Percentiles rank a stretch among this genome's conserved stretches.
Evolutionary conservation across 495 filamentous ascomycete species (phyloP).

Genomic region (Tuber indicum): DNA sequence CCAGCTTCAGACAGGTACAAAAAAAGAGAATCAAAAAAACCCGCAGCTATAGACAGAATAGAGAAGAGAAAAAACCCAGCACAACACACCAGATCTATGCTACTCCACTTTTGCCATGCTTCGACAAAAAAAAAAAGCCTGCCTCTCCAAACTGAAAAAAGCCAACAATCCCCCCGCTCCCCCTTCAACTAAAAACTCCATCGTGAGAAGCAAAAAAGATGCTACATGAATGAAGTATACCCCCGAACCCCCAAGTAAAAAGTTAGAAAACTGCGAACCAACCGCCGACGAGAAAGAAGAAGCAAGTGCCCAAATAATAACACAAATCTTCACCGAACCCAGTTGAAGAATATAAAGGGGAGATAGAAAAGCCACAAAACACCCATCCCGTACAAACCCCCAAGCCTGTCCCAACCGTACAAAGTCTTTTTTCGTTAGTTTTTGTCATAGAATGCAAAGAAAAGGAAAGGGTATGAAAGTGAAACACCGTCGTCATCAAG

Average conservation of each 20-base stretch:
- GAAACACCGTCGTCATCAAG: not conserved
- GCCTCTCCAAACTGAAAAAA: not conserved
- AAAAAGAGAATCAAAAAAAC: constrained; percentile 4
- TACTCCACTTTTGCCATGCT: not conserved
- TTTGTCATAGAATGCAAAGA: constrained; percentile 3
- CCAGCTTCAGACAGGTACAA: not conserved
- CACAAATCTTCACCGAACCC: not conserved
- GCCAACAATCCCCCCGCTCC: not conserved
- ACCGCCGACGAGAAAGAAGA: not conserved
- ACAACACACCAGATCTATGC: constrained; percentile 3
- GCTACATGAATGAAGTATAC: constrained; percentile 4
- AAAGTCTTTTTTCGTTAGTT: constrained; percentile 5
- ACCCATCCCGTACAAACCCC: not conserved
- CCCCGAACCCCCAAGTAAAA: not conserved
- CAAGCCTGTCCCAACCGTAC: constrained; percentile 1
- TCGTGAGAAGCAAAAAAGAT: constrained; percentile 1
- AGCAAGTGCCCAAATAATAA: not conserved
- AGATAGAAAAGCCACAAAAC: not conserved
- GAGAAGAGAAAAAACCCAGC: constrained; percentile 4
- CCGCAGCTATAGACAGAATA: constrained; percentile 4
- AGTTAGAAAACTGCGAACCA: not conserved
- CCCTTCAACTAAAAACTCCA: not conserved
- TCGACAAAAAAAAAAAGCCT: not conserved
- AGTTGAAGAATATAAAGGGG: not conserved
- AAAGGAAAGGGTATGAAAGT: not conserved